These are phyloP conservation scores for Capsicum baccatum DNA, from an alignment of 257 asterid species.

Conservation along the genomic window DNA sequence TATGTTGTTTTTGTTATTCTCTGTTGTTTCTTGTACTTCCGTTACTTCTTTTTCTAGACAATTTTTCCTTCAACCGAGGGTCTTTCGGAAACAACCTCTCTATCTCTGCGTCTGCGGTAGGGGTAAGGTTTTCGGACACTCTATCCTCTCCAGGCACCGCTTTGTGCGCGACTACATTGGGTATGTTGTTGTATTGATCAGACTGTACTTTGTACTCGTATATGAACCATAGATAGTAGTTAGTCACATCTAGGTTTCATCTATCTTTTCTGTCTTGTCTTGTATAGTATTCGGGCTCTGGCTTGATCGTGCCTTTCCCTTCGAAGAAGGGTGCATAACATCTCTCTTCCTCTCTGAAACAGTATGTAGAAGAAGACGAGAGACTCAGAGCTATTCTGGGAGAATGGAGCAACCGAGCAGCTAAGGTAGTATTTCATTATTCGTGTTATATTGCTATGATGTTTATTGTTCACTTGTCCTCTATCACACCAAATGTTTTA, in stretches of 20 bases:
- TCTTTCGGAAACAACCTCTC: too few relatives aligned
- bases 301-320: neutral
- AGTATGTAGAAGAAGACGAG: constrained; percentile 98
- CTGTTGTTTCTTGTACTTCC: too few relatives aligned
- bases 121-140: too few relatives aligned
- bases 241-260: neutral
- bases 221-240: too few relatives aligned
- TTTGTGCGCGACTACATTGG: too few relatives aligned
- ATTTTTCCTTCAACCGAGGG: too few relatives aligned
- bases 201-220: too few relatives aligned
- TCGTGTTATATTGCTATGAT: neutral
- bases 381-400: constrained; percentile 94
- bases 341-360: constrained; percentile 38
- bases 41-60: too few relatives aligned
- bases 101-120: too few relatives aligned
- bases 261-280: constrained; percentile 9
- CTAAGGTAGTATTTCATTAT: constrained; percentile 64
- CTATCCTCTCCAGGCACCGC: too few relatives aligned
- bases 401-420: constrained; percentile 98
- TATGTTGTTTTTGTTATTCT: too few relatives aligned
- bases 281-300: neutral
- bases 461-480: neutral
- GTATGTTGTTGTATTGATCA: too few relatives aligned
- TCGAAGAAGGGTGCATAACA: neutral
- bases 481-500: constrained; percentile 33